phyloP scores from a whole-genome alignment of 2,329 filamentous ascomycete species.

The Trichophyton mentagrophytes region DNA sequence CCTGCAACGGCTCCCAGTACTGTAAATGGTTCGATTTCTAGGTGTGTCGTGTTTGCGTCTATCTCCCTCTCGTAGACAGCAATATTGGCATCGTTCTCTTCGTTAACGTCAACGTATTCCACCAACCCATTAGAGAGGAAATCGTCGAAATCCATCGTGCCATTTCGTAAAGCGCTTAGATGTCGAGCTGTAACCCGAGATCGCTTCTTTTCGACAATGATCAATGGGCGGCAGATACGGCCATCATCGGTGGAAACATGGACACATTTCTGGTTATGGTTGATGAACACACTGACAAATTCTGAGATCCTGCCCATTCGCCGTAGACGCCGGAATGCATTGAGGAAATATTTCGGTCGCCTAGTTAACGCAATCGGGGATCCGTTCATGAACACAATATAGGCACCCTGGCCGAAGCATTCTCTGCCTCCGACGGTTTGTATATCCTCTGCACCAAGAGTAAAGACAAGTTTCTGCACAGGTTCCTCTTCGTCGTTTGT shows the following conservation, averaged over 20 bases:
- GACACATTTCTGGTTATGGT: slow-evolving; percentile 79
- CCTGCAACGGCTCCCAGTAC: slow-evolving; percentile 90
- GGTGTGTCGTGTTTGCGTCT: slow-evolving; percentile 70
- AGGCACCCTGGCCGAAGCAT: slow-evolving; percentile 71
- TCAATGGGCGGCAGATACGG: slow-evolving; percentile 87
- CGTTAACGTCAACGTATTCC: slow-evolving; percentile 95
- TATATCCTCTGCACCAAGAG: slow-evolving; percentile 72
- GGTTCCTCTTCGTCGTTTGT: slow-evolving; percentile 90
- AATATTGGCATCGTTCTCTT: slow-evolving; percentile 93
- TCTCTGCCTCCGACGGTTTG: slow-evolving; percentile 70
- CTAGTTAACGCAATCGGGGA: slow-evolving; percentile 81
- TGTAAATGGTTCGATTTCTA: slow-evolving; percentile 97
- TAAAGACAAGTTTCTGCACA: slow-evolving; percentile 73
- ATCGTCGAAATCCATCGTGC: slow-evolving; percentile 82
- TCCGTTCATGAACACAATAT: slow-evolving; percentile 89
- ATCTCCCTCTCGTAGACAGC: slow-evolving; percentile 81
- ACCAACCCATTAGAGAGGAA: slow-evolving; percentile 82
- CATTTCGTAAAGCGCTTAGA: slow-evolving; percentile 66
- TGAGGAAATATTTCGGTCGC: slow-evolving; percentile 74
- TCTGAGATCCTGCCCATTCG: slow-evolving; percentile 86
- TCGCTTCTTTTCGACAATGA: slow-evolving; percentile 80
- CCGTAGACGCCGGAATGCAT: slow-evolving; percentile 72
- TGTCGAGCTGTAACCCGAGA: slow-evolving; percentile 69
- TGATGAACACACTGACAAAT: slow-evolving; percentile 93
- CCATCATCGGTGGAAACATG: slow-evolving; percentile 96